These are phyloP conservation scores for Alnus glutinosa DNA, from an alignment of 306 rosid species.

Conservation along the genomic window DNA sequence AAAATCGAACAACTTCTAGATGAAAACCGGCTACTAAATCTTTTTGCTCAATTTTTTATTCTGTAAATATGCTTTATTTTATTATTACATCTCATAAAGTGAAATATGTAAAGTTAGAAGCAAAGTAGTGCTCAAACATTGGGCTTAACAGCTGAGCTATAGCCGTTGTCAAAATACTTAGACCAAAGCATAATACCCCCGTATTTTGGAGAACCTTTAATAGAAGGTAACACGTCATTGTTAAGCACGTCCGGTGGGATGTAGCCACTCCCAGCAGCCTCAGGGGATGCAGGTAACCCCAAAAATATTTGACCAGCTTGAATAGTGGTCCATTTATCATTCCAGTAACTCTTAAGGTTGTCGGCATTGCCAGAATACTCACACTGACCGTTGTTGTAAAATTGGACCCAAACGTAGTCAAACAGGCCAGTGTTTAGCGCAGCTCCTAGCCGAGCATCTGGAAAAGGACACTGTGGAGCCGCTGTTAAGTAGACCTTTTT, in stretches of 20 bases:
- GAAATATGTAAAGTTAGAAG: too few species aligned
- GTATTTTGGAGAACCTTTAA: constrained; percentile 6
- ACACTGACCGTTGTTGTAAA: constrained; percentile 27
- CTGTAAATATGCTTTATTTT: too few species aligned
- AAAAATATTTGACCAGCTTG: constrained; percentile 9
- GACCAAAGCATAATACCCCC: constrained; percentile 29
- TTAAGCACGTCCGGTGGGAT: constrained; percentile 3
- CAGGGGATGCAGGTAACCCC: constrained; percentile 12
- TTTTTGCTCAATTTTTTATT: too few species aligned
- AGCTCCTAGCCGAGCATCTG: constrained; percentile 13
- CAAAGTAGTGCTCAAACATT: too few species aligned
- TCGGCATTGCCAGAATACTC: constrained; percentile 16
- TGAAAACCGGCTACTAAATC: too few species aligned
- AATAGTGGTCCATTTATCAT: constrained; percentile 22
- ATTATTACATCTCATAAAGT: too few species aligned
- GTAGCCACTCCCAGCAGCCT: constrained; percentile 16
- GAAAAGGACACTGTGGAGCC: constrained; percentile 31
- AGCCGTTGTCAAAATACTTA: not conserved
- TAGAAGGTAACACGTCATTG: not conserved
- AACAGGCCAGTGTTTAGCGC: constrained; percentile 12
- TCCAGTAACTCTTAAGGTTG: constrained; percentile 27
- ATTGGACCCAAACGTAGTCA: constrained; percentile 23
- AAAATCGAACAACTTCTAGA: too few species aligned
- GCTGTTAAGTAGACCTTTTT: constrained; percentile 34
- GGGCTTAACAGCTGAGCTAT: too few species aligned